A percentile compares a stretch with the other conserved stretches of the same genome.
Conservation (phyloP, 345 rosid genomes). For the Durio zibethinus region DNA sequence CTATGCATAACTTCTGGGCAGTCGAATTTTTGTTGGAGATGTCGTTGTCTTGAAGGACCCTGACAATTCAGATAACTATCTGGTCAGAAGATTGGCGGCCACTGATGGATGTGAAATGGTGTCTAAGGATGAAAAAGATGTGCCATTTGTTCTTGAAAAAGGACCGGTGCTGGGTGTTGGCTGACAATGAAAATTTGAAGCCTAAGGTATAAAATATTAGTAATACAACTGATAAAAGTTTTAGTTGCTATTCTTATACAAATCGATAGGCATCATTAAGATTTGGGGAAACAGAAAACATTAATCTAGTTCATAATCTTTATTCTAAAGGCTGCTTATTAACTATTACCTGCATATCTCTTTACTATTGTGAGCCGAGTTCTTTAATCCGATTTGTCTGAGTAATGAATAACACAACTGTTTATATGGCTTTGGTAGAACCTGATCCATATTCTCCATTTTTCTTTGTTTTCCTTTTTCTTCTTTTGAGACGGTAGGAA, state of each 20-base stretch:
- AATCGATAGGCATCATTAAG: background rate
- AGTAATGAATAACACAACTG: background rate
- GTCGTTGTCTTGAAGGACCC: slow-evolving; percentile 93
- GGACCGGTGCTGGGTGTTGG: slow-evolving; percentile 88
- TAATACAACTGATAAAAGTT: background rate
- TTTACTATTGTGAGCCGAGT: background rate
- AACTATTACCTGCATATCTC: background rate
- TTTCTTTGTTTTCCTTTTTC: background rate
- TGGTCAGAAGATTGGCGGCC: slow-evolving; percentile 90
- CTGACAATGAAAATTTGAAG: slow-evolving; percentile 69
- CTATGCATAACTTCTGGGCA: slow-evolving; percentile 24
- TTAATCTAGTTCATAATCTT: background rate
- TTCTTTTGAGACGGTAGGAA: slow-evolving; percentile 49
- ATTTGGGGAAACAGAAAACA: background rate
- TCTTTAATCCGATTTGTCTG: background rate
- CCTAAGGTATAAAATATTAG: slow-evolving; percentile 56
- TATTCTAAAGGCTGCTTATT: background rate
- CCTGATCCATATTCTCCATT: background rate
- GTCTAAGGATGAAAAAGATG: slow-evolving; percentile 69
- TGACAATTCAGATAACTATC: slow-evolving; percentile 40
- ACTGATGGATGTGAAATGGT: slow-evolving; percentile 83
- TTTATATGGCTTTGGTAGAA: background rate
- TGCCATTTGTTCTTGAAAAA: slow-evolving; percentile 77
- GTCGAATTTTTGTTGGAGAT: slow-evolving; percentile 82
- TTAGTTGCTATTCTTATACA: no score